Conservation (phyloP, 1,284 basidiomycete species). For the Trichosporon sp. region DNA sequence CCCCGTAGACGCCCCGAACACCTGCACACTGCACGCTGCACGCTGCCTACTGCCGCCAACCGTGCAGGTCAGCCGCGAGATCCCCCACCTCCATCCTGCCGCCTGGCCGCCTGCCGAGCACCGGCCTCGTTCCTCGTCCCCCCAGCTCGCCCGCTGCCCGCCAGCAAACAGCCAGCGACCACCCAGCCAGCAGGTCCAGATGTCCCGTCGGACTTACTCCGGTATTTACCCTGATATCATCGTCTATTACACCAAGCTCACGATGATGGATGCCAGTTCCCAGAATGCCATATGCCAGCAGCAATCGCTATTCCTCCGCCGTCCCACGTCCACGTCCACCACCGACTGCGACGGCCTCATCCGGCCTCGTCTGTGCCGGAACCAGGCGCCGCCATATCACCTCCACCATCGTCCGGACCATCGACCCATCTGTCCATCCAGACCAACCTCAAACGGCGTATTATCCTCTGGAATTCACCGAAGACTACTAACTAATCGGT, state of each 20-base stretch:
- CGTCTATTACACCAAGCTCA: not conserved
- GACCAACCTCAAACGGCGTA: not conserved
- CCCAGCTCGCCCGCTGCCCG: not conserved
- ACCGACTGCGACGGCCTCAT: not conserved
- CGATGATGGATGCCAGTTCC: not conserved
- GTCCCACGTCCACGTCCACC: not conserved
- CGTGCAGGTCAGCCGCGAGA: not conserved
- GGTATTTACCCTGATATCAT: slow-evolving; percentile 1
- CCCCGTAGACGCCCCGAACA: not conserved
- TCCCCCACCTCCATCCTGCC: not conserved
- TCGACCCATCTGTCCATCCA: not conserved
- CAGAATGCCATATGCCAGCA: not conserved
- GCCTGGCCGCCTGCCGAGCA: not conserved
- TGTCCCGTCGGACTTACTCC: slow-evolving; percentile 3
- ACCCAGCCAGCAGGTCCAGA: not conserved
- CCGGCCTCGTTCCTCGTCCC: too few species aligned
- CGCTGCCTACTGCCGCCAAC: not conserved
- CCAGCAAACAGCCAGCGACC: not conserved
- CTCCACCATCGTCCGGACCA: not conserved
- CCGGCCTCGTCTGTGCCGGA: not conserved
- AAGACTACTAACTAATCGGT: not conserved
- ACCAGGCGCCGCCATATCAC: not conserved
- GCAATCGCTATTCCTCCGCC: not conserved
- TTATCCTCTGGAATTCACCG: not conserved
- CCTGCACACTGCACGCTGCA: not conserved